Percentiles rank a stretch among this genome's conserved stretches.
Conservation (phyloP, 2,329 filamentous ascomycete species). For the Allantophomopsis lycopodina region DNA sequence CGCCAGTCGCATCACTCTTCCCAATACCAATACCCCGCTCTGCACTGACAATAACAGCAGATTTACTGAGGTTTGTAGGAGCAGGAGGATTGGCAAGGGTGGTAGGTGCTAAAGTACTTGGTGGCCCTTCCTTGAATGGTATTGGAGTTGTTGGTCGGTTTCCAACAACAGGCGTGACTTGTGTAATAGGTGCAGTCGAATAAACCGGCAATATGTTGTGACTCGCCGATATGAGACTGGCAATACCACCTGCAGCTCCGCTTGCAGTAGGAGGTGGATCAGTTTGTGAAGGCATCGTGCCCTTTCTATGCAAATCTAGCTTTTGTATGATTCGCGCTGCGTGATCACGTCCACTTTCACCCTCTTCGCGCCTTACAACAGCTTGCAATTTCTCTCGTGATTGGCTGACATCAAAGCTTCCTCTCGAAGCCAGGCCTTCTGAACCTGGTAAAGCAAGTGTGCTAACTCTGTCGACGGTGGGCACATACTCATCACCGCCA, state of each 20-base stretch:
- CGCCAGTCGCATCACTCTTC: constrained; percentile 45
- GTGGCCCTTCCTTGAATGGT: constrained; percentile 26
- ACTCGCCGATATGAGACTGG: constrained; percentile 73
- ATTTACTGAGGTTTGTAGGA: constrained; percentile 74
- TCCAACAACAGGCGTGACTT: constrained; percentile 10
- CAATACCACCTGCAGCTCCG: constrained; percentile 51
- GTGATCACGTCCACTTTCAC: constrained; percentile 66
- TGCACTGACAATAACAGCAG: constrained; percentile 67
- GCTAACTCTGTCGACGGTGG: constrained; percentile 40
- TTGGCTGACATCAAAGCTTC: constrained; percentile 56
- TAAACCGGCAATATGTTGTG: constrained; percentile 63
- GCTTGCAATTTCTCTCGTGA: constrained; percentile 23
- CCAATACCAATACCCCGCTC: constrained; percentile 57
- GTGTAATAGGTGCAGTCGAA: constrained; percentile 21
- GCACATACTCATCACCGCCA: constrained; percentile 31
- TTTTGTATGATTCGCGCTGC: constrained; percentile 85
- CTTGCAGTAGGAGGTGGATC: constrained; percentile 22
- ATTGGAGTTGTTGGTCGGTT: constrained; percentile 20
- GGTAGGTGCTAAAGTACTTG: constrained; percentile 61
- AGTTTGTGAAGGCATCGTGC: constrained; percentile 37
- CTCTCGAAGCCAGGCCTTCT: constrained; percentile 39
- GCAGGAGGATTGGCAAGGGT: constrained; percentile 76
- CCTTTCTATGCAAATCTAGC: constrained; percentile 76
- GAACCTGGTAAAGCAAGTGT: constrained; percentile 52
- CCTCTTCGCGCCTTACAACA: constrained; percentile 50